Base-by-base conservation (phyloP, 192 early-diverging fungal species). In the Coemansia asiatica region DNA sequence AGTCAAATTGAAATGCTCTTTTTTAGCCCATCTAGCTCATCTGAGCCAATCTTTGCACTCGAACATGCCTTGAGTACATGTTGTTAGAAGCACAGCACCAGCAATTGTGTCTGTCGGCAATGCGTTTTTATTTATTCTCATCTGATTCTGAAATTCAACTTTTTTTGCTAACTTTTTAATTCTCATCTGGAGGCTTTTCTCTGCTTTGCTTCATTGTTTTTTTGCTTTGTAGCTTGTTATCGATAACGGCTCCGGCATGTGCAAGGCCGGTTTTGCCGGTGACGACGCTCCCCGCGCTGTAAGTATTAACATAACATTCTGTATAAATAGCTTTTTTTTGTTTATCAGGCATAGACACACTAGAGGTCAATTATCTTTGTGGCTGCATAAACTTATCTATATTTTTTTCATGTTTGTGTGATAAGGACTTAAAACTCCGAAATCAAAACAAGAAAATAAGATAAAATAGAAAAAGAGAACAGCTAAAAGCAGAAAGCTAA, bases 191-290 rank as follows among this genome's bases (percentile, higher is more conserved):
- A n/a, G n/a, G n/a, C 54, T 61, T 58, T 28, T 29, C 25, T 54
- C 26, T n/a, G 22, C 22, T 22, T 26, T n/a, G n/a, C 29, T 63
- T 29, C 49, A 67, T 28, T 60, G 12, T 38, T 44, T 35, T 22
- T 22, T n/a, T 53, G 56, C 13, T 15, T 12, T 73, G 69, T 83
- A 85, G 87, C 81, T 92, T 76, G 92, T 93, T 72, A 92, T 94
- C 75, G 92, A 94, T 83, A 93, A 93, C 82, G 92, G 92, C 76
- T 94, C 92, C 78, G 91, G 92, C 78, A 94, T 94, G 92, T 94
- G 92, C 87, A 94, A 94, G 84, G 91, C 92, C 83, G 92, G 92
- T 77, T 94, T 94, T 78, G 92, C 92, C 74, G 92, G 92, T 71
- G 91, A 94, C 82, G 92, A 94, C 63, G 92, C 92, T 58, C 92